phyloP scores from a whole-genome alignment of 2,329 filamentous ascomycete genomes.

The Trichoderma lentiforme region DNA sequence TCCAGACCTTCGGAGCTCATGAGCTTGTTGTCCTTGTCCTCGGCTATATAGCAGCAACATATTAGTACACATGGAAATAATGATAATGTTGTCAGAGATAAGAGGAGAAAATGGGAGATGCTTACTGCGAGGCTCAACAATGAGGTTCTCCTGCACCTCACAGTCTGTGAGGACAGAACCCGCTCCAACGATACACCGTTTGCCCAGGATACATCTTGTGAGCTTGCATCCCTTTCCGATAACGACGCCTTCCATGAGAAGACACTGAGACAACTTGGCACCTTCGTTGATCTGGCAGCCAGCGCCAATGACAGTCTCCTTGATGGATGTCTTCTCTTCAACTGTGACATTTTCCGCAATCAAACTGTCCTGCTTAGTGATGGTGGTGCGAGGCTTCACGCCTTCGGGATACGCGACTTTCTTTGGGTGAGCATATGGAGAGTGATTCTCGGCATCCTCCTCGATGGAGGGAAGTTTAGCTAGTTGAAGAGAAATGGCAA shows the following conservation, averaged over 20 bases:
- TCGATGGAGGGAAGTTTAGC: conserved; percentile 77
- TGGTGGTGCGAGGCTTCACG: conserved; percentile 75
- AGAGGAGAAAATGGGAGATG: conserved; percentile 22
- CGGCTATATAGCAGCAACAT: conserved; percentile 42
- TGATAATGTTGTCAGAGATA: too few species aligned
- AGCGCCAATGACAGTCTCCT: conserved; percentile 83
- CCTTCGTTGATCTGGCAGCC: conserved; percentile 83
- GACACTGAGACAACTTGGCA: conserved; percentile 80
- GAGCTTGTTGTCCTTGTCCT: conserved; percentile 64
- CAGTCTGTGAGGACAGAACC: conserved; percentile 79
- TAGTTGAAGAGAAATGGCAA: conserved; percentile 77
- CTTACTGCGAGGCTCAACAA: conserved; percentile 76
- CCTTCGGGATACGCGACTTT: conserved; percentile 84
- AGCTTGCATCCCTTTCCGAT: conserved; percentile 81
- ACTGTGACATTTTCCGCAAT: conserved; percentile 87
- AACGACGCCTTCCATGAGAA: conserved; percentile 88
- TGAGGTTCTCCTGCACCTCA: conserved; percentile 85
- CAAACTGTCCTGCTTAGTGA: conserved; percentile 77
- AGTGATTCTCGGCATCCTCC: conserved; percentile 56
- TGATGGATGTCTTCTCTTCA: conserved; percentile 86
- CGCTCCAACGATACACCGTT: conserved; percentile 77
- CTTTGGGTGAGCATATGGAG: conserved; percentile 71
- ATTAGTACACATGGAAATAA: background rate
- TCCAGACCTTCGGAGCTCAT: conserved; percentile 66
- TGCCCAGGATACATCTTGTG: conserved; percentile 82